Evolutionary conservation across 345 rosid species (phyloP).

Genomic region (Eucalyptus pumila): DNA sequence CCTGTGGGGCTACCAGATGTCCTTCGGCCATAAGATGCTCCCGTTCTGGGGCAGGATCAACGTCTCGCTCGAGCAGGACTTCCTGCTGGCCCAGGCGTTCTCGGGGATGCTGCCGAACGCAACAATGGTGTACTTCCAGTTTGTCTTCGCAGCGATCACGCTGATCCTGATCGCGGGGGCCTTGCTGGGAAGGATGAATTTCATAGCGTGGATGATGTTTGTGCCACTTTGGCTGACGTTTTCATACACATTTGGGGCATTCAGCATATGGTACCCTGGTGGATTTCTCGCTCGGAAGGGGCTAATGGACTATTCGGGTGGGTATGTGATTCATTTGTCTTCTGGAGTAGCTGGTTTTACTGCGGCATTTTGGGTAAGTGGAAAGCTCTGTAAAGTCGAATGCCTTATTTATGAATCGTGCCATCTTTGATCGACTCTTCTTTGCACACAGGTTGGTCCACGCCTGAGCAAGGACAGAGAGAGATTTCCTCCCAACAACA

Average conservation of each 20-base stretch:
- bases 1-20: constrained; percentile 18
- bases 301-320: constrained; percentile 33
- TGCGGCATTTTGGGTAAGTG: constrained; percentile 32
- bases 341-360: constrained; percentile 40
- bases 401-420: too few relatives aligned
- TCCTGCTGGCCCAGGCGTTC: constrained; percentile 1
- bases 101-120: constrained; percentile 5
- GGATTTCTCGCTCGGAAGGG: constrained; percentile 24
- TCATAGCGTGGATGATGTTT: constrained; percentile 40
- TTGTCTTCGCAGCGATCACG: constrained; percentile 23
- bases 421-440: not conserved
- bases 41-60: constrained; percentile 15
- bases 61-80: not conserved
- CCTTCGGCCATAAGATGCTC: not conserved
- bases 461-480: constrained; percentile 28
- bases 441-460: constrained; percentile 23
- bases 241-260: constrained; percentile 28
- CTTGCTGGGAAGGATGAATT: constrained; percentile 23
- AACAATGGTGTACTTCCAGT: constrained; percentile 25
- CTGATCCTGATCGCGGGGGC: constrained; percentile 24
- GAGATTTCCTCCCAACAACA: constrained; percentile 44
- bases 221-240: constrained; percentile 40
- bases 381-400: too few relatives aligned
- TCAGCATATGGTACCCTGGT: constrained; percentile 15
- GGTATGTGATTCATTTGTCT: constrained; percentile 38